phyloP scores from a whole-genome alignment of 2,329 filamentous ascomycete genomes.

The Sporothrix brasiliensis region DNA sequence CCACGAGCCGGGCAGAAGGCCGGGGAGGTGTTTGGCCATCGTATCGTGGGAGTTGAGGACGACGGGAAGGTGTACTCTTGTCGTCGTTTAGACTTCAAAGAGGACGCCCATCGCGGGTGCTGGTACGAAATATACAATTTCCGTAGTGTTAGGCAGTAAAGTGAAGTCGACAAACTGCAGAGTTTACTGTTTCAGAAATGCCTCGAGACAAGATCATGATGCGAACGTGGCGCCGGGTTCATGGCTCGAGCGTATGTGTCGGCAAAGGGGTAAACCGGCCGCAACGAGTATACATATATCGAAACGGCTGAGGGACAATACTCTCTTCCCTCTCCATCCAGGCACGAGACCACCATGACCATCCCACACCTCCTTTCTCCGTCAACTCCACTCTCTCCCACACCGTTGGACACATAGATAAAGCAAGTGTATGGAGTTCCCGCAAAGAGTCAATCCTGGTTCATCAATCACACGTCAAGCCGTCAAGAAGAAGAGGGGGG shows the following conservation, averaged over 20 bases:
- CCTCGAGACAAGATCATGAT: conserved; percentile 15
- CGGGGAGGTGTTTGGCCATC: background rate
- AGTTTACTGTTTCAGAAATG: background rate
- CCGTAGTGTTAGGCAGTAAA: background rate
- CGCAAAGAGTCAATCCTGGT: background rate
- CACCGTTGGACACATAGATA: conserved; percentile 8
- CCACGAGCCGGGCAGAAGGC: conserved; percentile 35
- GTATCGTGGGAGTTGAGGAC: background rate
- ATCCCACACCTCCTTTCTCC: background rate
- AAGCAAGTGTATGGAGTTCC: background rate
- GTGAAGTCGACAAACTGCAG: background rate
- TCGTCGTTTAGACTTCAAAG: conserved; percentile 2
- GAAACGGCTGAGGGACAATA: too few relatives aligned
- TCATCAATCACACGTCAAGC: background rate
- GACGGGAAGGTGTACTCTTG: background rate
- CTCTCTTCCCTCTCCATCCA: background rate
- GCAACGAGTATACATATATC: background rate
- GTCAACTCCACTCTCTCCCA: background rate
- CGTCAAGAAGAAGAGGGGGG: background rate
- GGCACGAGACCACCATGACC: conserved; percentile 8
- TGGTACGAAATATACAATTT: background rate
- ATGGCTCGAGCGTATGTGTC: conserved; percentile 3
- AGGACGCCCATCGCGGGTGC: conserved; percentile 10
- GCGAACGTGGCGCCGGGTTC: conserved; percentile 2
- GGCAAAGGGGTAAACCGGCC: background rate